These are phyloP conservation scores for Atalantia buxifolia DNA, from an alignment of 345 rosid genomes.

Conservation along the genomic window DNA sequence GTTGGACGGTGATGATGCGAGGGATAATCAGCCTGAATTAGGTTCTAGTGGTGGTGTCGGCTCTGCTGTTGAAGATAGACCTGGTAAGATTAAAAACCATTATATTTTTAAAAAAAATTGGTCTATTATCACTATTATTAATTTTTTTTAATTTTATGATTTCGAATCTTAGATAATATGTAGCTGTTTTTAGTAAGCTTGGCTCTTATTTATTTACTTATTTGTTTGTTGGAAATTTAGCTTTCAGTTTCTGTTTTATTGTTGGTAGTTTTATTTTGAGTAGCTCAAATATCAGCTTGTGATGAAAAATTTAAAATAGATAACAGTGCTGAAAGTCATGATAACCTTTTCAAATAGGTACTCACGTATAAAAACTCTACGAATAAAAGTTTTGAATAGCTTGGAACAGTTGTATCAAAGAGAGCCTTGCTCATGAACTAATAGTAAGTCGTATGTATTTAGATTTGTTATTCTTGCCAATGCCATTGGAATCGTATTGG, in stretches of 20 bases:
- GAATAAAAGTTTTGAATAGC: neutral
- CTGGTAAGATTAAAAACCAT: slow-evolving; percentile 36
- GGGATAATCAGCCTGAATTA: slow-evolving; percentile 33
- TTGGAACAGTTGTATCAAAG: neutral
- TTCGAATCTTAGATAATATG: neutral
- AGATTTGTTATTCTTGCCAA: neutral
- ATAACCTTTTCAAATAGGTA: neutral
- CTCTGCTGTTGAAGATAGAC: slow-evolving; percentile 62
- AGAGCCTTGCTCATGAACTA: neutral
- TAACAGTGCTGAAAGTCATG: neutral
- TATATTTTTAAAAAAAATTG: neutral
- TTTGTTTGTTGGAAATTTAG: neutral
- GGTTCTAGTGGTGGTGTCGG: slow-evolving; percentile 22
- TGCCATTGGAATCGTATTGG: neutral
- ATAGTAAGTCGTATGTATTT: neutral
- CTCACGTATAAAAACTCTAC: neutral
- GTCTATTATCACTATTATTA: too few relatives aligned
- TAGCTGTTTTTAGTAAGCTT: neutral
- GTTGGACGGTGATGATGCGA: slow-evolving; percentile 41
- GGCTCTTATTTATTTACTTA: neutral
- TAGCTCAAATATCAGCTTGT: neutral
- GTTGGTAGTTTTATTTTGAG: neutral
- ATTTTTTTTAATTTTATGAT: too few relatives aligned
- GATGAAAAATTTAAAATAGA: neutral
- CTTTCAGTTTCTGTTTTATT: neutral